Evolutionary conservation across 163 green algal genomes (phyloP).

Genomic region (Volvox carteri): DNA sequence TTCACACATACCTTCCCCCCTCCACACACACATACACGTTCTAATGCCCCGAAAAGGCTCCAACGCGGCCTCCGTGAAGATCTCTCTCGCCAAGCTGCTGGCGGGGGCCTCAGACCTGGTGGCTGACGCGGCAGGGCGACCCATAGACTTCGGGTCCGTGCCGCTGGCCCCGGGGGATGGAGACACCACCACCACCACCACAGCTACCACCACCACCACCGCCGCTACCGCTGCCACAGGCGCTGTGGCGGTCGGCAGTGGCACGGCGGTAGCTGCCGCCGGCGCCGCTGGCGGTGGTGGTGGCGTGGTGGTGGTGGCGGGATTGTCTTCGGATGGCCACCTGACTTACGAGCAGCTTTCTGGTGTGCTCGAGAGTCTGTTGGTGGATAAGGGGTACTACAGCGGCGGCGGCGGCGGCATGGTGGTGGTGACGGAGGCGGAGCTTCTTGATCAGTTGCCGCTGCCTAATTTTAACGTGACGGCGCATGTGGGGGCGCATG

Average conservation of each 20-base stretch:
- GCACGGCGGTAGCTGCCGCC: not conserved
- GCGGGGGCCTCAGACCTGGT: conserved; percentile 51
- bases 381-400: conserved; percentile 64
- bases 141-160: conserved; percentile 62
- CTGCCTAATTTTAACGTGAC: conserved; percentile 54
- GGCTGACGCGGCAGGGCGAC: conserved; percentile 25
- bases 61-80: conserved; percentile 58
- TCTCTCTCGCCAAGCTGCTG: conserved; percentile 66
- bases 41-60: no score
- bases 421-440: conserved; percentile 34
- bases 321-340: conserved; percentile 4
- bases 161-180: conserved; percentile 43
- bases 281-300: not conserved
- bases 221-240: not conserved
- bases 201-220: not conserved
- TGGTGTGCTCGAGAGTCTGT: conserved; percentile 59
- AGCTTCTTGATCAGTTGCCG: conserved; percentile 44
- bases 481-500: not conserved
- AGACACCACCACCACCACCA: conserved; percentile 10
- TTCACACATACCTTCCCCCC: not conserved
- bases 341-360: conserved; percentile 64
- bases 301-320: not conserved
- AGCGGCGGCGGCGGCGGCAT: not conserved
- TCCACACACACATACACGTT: no score
- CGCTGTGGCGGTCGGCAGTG: not conserved